Conservation (phyloP, 805 yeast species). For the Phaffomyces thermotolerans region DNA sequence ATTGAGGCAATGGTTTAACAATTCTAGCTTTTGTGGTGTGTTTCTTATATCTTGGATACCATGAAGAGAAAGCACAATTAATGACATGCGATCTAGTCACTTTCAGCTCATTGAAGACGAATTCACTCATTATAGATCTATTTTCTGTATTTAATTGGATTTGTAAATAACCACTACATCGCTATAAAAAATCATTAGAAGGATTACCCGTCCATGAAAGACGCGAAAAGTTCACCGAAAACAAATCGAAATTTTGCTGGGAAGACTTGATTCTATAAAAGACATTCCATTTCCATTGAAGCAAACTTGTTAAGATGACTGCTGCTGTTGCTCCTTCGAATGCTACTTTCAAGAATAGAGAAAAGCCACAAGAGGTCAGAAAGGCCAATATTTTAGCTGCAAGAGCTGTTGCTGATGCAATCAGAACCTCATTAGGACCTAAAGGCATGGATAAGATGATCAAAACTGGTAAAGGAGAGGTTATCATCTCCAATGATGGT, state of each 20-base stretch:
- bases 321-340: slow-evolving; percentile 45
- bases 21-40: slow-evolving; percentile 45
- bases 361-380: slow-evolving; percentile 97
- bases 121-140: slow-evolving; percentile 6
- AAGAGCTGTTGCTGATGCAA: slow-evolving; percentile 97
- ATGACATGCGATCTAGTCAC: slow-evolving; percentile 36
- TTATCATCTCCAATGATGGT: slow-evolving; percentile 97
- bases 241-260: not conserved
- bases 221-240: not conserved
- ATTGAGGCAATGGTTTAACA: slow-evolving; percentile 49
- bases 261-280: not conserved
- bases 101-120: slow-evolving; percentile 17
- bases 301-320: slow-evolving; percentile 9
- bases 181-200: not conserved
- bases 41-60: slow-evolving; percentile 49
- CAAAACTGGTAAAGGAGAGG: slow-evolving; percentile 84
- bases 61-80: slow-evolving; percentile 48
- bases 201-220: not conserved
- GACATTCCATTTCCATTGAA: not conserved
- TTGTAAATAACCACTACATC: not conserved
- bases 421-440: slow-evolving; percentile 91
- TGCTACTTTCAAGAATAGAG: slow-evolving; percentile 90
- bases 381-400: slow-evolving; percentile 96
- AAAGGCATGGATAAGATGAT: slow-evolving; percentile 99
- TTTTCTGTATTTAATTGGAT: too few species aligned